Evolutionary conservation across 257 asterid species (phyloP).

Genomic region (Jacaranda mimosifolia): DNA sequence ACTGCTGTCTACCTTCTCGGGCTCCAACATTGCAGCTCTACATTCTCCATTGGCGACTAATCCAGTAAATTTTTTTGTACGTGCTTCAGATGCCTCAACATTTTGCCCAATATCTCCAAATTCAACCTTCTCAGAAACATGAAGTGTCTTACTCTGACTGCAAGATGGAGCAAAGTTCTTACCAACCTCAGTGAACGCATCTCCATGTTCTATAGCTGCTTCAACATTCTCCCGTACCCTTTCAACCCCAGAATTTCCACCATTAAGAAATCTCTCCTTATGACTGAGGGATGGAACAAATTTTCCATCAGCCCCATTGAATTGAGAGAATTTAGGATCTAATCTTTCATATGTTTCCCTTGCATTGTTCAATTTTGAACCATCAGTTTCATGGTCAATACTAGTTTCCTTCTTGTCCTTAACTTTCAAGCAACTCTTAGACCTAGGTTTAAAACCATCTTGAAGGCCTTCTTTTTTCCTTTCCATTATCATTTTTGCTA

Average conservation of each 20-base stretch:
- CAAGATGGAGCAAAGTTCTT: constrained; percentile 32
- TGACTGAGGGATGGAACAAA: constrained; percentile 39
- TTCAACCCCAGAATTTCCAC: constrained; percentile 43
- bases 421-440: constrained; percentile 46
- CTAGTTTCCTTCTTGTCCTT: constrained; percentile 44
- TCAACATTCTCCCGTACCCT: constrained; percentile 44
- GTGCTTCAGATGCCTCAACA: constrained; percentile 50
- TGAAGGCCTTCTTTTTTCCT: constrained; percentile 56
- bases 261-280: constrained; percentile 37
- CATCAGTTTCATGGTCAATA: constrained; percentile 43
- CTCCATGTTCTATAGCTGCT: constrained; percentile 51
- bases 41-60: constrained; percentile 44
- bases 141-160: constrained; percentile 38
- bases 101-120: constrained; percentile 35
- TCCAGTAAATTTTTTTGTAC: constrained; percentile 44
- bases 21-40: constrained; percentile 45
- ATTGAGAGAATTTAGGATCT: constrained; percentile 37
- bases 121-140: constrained; percentile 35
- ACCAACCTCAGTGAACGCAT: constrained; percentile 34
- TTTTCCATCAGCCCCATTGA: constrained; percentile 39
- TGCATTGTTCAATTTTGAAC: constrained; percentile 32
- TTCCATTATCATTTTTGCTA: constrained; percentile 83
- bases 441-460: constrained; percentile 50
- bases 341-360: constrained; percentile 33
- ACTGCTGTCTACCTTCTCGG: constrained; percentile 52